Base-by-base conservation (phyloP, 2,329 filamentous ascomycete genomes). In the Fonsecaea pedrosoi region DNA sequence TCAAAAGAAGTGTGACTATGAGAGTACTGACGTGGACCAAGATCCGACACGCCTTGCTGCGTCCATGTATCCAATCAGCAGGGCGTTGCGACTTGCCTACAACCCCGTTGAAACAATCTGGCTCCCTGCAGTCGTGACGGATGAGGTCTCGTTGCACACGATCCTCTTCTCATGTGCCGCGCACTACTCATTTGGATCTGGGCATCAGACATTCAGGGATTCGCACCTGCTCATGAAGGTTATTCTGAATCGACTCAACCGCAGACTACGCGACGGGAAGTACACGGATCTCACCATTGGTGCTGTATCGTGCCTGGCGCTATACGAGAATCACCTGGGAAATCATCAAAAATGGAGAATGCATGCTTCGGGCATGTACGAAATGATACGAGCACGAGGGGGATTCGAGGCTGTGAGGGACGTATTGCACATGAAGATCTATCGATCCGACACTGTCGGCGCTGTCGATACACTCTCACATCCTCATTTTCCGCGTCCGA, bases 211-310 rank as follows among this genome's bases (percentile, higher is more conserved):
- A 3, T 64, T 70, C 53, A 53, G 48, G 30, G 57, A 60, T 40
- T 68, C 70, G 15, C 53, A 66, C 4, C 18, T 66, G 35, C 45
- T 70, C 15, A 65, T 70, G 65, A 70, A 66, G 35, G 62, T 66
- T 1, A 70, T 71, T 34, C 61, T 71, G 13, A 56, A 66, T 25
- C 61, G 65, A 45, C 66, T 71, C 7, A 71, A 71, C 53, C 50
- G 62, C 38, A 60, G 66, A 34, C 25, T 71, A 9, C 62, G 57
- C 15, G 54, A 59, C 30, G 35, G 54, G 2, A 58, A 63, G 12
- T 60, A 67, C 9, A 70, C 70, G 48, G 70, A 70, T 40, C 64
- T 55, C 13, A 71, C 70, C 3, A 71, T 71, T 45, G 68, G 65
- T 21, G 66, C 68, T 9, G 66, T 71, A 1, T 69, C 70, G 12